Evolutionary conservation across 2,329 filamentous ascomycete genomes (phyloP).

Genomic region (Cryphonectria radicalis): DNA sequence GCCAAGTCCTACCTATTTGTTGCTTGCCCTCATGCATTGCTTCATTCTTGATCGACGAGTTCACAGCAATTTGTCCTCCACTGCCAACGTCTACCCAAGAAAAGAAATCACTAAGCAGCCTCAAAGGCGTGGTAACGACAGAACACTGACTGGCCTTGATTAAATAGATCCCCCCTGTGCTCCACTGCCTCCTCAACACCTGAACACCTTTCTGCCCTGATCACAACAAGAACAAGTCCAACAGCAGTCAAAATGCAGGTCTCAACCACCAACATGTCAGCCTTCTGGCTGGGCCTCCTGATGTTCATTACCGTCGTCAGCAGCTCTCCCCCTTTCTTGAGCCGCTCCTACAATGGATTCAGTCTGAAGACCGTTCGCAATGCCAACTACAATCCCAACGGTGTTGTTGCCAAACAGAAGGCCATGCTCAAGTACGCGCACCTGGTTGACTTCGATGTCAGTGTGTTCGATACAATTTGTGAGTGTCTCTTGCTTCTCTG

Average conservation of each 20-base stretch:
- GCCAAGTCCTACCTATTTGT: background rate
- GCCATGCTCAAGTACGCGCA: conserved; percentile 36
- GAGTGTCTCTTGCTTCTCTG: conserved; percentile 28
- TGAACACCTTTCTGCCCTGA: background rate
- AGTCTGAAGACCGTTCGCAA: conserved; percentile 43
- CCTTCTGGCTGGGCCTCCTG: conserved; percentile 23
- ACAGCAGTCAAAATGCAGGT: conserved; percentile 18
- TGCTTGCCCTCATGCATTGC: background rate
- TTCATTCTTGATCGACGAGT: background rate
- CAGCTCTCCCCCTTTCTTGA: conserved; percentile 15
- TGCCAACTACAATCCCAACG: conserved; percentile 38
- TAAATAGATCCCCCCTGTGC: background rate
- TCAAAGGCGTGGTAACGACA: background rate
- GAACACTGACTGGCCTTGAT: background rate
- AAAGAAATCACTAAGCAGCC: background rate
- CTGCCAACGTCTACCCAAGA: background rate
- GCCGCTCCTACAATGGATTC: conserved; percentile 31
- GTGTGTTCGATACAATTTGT: conserved; percentile 15
- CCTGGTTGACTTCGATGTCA: conserved; percentile 44
- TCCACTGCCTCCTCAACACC: background rate
- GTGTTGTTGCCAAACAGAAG: conserved; percentile 35
- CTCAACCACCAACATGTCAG: conserved; percentile 15
- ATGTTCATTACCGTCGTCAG: conserved; percentile 20
- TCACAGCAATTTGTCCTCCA: background rate
- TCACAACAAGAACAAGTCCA: background rate